These are phyloP conservation scores for Edaphochlamys debaryana DNA, from an alignment of 139 green algal genomes.

Conservation along the genomic window DNA sequence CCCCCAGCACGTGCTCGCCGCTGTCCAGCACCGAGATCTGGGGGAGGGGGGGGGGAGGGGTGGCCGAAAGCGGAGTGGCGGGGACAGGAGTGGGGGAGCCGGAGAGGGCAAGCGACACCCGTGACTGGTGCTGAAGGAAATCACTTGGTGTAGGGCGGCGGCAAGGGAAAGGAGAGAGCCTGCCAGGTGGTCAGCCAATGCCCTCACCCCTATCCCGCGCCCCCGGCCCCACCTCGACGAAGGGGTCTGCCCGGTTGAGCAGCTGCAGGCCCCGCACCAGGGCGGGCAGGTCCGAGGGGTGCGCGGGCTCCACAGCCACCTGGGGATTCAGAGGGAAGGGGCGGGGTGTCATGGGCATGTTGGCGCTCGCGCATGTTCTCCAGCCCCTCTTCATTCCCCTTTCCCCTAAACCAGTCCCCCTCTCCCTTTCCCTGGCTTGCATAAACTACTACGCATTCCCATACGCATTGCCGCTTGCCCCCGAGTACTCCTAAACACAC, in stretches of 20 bases:
- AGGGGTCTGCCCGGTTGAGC: conserved; percentile 93
- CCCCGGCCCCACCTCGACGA: conserved; percentile 80
- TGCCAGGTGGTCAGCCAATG: too few relatives aligned
- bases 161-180: too few relatives aligned
- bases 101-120: too few relatives aligned
- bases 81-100: neutral
- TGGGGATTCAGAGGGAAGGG: too few relatives aligned
- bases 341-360: too few relatives aligned
- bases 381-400: neutral
- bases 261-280: conserved; percentile 89
- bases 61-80: neutral
- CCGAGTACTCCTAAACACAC: too few relatives aligned
- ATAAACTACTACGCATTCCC: too few relatives aligned
- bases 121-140: too few relatives aligned
- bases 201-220: too few relatives aligned
- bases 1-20: conserved; percentile 91
- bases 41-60: neutral
- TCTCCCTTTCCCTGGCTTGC: too few relatives aligned
- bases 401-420: neutral
- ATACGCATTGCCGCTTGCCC: too few relatives aligned
- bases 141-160: too few relatives aligned
- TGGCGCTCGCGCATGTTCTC: neutral
- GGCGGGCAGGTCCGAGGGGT: conserved; percentile 79
- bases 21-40: conserved; percentile 62
- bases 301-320: conserved; percentile 92